A percentile compares a stretch with the other conserved stretches of the same genome.
phyloP scores from a whole-genome alignment of 228 moss, liverwort and hornwort species.

The Sphagnum magellanicum region DNA sequence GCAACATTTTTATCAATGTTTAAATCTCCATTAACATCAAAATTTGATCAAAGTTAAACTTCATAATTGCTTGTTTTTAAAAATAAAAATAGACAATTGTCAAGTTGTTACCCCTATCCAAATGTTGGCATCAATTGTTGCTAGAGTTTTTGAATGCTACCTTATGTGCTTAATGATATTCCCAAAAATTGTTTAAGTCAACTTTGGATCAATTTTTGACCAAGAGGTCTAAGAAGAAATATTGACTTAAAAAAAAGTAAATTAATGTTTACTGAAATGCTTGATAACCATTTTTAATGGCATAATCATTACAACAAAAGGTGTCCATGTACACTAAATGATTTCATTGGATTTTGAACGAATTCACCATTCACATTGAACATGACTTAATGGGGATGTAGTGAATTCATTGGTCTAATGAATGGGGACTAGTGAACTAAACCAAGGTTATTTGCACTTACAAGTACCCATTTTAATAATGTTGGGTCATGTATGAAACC shows the following conservation, averaged over 20 bases:
- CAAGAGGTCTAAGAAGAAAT: neutral
- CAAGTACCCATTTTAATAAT: conserved; percentile 50
- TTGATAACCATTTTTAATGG: conserved; percentile 78
- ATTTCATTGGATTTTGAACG: no score
- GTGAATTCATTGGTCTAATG: no score
- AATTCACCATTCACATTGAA: no score
- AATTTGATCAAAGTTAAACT: no score
- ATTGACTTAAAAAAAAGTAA: conserved; percentile 21
- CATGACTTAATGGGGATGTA: no score
- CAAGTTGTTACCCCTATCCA: conserved; percentile 19
- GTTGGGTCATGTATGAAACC: conserved; percentile 45
- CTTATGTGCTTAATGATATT: neutral
- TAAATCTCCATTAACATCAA: no score
- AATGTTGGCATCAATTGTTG: conserved; percentile 56
- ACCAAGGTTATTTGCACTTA: conserved; percentile 63
- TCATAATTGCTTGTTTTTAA: no score
- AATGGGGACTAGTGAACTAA: no score
- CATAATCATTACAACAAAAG: conserved; percentile 32
- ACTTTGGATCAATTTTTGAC: neutral
- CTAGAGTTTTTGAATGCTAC: conserved; percentile 29
- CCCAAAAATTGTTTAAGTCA: neutral
- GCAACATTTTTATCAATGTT: no score
- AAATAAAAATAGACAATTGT: no score
- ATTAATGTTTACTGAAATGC: conserved; percentile 31
- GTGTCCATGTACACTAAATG: no score